These are phyloP conservation scores for Colletotrichum liriopes DNA, from an alignment of 2,329 filamentous ascomycete genomes.

Conservation along the genomic window DNA sequence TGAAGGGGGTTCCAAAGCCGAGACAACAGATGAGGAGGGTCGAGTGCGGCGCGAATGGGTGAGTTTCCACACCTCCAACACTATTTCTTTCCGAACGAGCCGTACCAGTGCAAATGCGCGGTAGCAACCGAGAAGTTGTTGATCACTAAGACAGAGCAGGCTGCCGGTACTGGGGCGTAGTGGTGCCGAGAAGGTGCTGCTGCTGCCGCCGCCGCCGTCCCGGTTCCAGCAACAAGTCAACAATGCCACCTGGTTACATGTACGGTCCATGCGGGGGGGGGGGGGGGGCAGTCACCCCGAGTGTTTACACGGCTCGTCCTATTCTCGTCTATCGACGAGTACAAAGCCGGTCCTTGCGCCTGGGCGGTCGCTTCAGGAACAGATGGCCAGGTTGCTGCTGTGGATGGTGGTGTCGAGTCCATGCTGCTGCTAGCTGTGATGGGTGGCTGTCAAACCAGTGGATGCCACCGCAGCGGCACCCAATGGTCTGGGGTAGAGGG, in stretches of 20 bases:
- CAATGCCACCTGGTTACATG: not conserved
- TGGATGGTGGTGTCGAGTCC: slow-evolving; percentile 23
- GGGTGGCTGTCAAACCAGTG: slow-evolving; percentile 35
- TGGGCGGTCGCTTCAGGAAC: slow-evolving; percentile 20
- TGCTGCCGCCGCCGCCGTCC: not conserved
- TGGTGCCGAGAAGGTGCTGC: not conserved
- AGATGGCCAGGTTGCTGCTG: slow-evolving; percentile 25
- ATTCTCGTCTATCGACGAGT: not conserved
- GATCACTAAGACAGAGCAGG: not conserved
- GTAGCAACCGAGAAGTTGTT: slow-evolving; percentile 6
- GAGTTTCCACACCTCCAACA: slow-evolving; percentile 24
- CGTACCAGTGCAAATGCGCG: slow-evolving; percentile 21
- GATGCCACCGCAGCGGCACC: slow-evolving; percentile 31
- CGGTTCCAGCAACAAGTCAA: not conserved
- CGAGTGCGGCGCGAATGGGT: not conserved
- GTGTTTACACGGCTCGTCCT: not conserved
- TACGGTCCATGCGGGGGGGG: not conserved
- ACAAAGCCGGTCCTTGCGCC: slow-evolving; percentile 18
- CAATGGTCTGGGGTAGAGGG: slow-evolving; percentile 24
- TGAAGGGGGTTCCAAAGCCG: slow-evolving; percentile 1
- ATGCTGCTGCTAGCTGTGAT: slow-evolving; percentile 15
- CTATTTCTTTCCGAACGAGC: slow-evolving; percentile 31
- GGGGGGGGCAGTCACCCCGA: not conserved
- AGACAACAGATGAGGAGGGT: slow-evolving; percentile 28
- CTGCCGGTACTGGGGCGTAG: slow-evolving; percentile 7